Evolutionary conservation across 768 basidiomycete species (phyloP).

Genomic region (Lactarius indigo): DNA sequence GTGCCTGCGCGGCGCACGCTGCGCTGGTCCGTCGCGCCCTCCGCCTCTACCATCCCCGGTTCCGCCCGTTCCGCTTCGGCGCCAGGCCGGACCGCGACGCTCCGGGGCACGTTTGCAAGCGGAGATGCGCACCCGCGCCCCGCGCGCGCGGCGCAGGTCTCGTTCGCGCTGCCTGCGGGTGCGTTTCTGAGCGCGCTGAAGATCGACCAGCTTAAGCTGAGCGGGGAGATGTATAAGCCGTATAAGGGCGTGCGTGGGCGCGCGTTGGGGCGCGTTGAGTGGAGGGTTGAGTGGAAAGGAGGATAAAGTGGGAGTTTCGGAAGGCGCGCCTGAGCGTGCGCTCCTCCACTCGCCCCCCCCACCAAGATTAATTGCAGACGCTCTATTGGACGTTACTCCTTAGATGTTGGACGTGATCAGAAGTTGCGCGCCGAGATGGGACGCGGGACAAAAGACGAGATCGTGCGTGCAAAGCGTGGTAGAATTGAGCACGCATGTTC

Average conservation of each 20-base stretch:
- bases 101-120: conserved; percentile 69
- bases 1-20: conserved; percentile 59
- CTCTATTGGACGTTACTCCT: no score
- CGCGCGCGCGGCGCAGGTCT: conserved; percentile 68
- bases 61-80: conserved; percentile 50
- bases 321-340: neutral
- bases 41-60: conserved; percentile 41
- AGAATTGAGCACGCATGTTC: no score
- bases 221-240: conserved; percentile 80
- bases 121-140: conserved; percentile 53
- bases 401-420: no score
- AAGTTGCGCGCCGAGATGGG: no score
- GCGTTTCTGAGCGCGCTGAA: conserved; percentile 72
- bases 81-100: conserved; percentile 49
- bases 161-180: conserved; percentile 64
- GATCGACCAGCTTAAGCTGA: conserved; percentile 80
- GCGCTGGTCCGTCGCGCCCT: conserved; percentile 70
- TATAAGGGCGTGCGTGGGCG: conserved; percentile 85
- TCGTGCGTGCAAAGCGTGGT: no score
- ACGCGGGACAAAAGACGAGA: no score
- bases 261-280: conserved; percentile 68
- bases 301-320: neutral
- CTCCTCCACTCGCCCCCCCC: no score
- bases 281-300: conserved; percentile 32
- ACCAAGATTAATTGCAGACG: no score